Base-by-base conservation (phyloP, 2,329 filamentous ascomycete genomes). In the Alternaria sp. region DNA sequence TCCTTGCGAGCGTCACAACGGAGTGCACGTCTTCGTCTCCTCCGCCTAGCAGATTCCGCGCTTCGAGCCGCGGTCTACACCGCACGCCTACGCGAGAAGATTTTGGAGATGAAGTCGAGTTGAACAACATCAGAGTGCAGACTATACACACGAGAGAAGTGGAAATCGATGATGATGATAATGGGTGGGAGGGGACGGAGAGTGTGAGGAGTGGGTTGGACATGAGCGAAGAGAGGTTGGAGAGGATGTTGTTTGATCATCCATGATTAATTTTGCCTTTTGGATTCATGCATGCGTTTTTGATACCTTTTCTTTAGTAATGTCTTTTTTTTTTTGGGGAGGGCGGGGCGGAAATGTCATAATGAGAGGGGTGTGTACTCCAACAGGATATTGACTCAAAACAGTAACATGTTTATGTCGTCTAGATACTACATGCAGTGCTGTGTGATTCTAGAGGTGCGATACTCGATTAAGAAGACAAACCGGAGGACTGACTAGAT, bases 111-210 rank as follows among this genome's bases (percentile, higher is more conserved):
- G 56, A 64, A 29, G 50, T 71, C 10, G 62, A 68, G 45, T 39
- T 70, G 46, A 53, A 62, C 5, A 61, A 57, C 21, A 69, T 71
- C 3, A 45, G 55, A 9, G 68, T 71, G 31, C 55, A 61, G 24
- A 63, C 58, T 10, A 51, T 60, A 3, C 60, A 61, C 28, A 65
- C 55, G 8, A 41, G 48, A 26, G 58, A 64, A 49, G 57, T 66
- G 10, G 54, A 51, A 33, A 44, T 58, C 9, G 62, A 61, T 26
- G 52, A 52, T 33, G 58, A 53, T 36, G 52, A 52, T 33, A 57
- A 53, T 36, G 34, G 36, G 21, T 9, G 29, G 21, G 44, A 36
- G 23, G 52, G 45, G 9, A 57, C 45, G 14, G 51, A 45, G 10
- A 51, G 56, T 41, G 36, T 21, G 55, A 46, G 51, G 48, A 50